Conservation (phyloP, 2,329 filamentous ascomycete genomes). For the Mollisiaceae sp. region DNA sequence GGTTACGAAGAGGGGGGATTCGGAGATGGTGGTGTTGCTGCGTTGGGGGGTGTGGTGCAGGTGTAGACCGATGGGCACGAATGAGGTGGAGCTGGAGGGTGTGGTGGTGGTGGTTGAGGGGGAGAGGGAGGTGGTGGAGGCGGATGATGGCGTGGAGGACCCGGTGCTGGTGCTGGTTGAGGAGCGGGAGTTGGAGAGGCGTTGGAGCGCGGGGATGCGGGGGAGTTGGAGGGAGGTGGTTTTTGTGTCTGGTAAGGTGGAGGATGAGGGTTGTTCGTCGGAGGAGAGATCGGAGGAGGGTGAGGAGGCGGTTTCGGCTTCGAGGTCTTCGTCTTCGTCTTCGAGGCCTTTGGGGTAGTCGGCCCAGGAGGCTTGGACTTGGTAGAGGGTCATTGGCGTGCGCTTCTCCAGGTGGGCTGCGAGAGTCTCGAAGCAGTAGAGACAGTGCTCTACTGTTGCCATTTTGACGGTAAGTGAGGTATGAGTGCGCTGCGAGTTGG, state of each 20-base stretch:
- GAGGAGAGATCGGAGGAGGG: constrained; percentile 12
- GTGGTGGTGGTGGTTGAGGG: constrained; percentile 46
- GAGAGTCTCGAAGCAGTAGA: constrained; percentile 91
- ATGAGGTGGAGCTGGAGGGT: constrained; percentile 52
- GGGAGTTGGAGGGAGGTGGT: constrained; percentile 24
- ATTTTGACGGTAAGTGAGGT: constrained; percentile 52
- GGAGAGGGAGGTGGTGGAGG: constrained; percentile 28
- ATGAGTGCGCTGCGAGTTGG: not conserved
- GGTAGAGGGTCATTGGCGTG: constrained; percentile 67
- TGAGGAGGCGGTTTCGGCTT: constrained; percentile 5
- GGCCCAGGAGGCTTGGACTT: constrained; percentile 70
- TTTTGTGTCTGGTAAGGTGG: not conserved
- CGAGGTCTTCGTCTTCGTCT: constrained; percentile 46
- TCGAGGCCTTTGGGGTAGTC: constrained; percentile 45
- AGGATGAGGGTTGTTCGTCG: constrained; percentile 2
- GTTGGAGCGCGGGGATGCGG: constrained; percentile 28
- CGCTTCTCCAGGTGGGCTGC: constrained; percentile 75
- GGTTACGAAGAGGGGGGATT: constrained; percentile 80
- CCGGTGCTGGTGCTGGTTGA: constrained; percentile 10
- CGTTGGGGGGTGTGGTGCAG: constrained; percentile 33
- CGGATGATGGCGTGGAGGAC: constrained; percentile 28
- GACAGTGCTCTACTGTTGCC: constrained; percentile 85
- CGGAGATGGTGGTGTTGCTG: constrained; percentile 43
- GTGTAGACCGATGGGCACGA: constrained; percentile 34
- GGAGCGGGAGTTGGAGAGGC: constrained; percentile 25